Percentiles rank a stretch among this genome's conserved stretches.
phyloP scores from a whole-genome alignment of 2,329 filamentous ascomycete genomes.

The Capronia americana region DNA sequence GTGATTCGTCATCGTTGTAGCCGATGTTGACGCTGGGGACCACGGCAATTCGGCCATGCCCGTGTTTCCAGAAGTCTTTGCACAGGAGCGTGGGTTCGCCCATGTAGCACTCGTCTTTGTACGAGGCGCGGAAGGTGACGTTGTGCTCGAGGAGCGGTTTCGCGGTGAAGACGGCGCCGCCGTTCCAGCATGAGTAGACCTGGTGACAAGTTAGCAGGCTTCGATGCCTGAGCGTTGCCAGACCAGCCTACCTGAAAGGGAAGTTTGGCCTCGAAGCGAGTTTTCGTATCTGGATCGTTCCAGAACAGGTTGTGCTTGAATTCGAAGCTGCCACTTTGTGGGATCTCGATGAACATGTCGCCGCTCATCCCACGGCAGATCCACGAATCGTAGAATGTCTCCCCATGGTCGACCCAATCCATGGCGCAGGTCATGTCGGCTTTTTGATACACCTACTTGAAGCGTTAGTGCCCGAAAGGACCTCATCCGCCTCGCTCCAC shows the following conservation, averaged over 20 bases:
- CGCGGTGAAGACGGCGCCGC: slow-evolving; percentile 58
- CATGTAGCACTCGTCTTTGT: slow-evolving; percentile 57
- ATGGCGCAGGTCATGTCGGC: slow-evolving; percentile 66
- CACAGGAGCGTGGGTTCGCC: slow-evolving; percentile 64
- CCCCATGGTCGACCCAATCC: slow-evolving; percentile 61
- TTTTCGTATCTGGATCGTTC: slow-evolving; percentile 51
- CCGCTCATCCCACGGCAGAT: slow-evolving; percentile 60
- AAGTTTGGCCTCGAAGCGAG: slow-evolving; percentile 45
- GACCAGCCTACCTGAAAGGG: slow-evolving; percentile 56
- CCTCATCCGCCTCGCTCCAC: not conserved
- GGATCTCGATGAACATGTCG: slow-evolving; percentile 63
- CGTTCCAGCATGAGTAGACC: slow-evolving; percentile 68
- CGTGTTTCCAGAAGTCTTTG: slow-evolving; percentile 62
- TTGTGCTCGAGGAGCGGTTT: slow-evolving; percentile 53
- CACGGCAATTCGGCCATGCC: slow-evolving; percentile 61
- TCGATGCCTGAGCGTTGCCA: not conserved
- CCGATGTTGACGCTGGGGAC: slow-evolving; percentile 63
- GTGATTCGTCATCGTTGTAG: slow-evolving; percentile 57
- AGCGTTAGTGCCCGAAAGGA: not conserved
- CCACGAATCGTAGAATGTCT: slow-evolving; percentile 66
- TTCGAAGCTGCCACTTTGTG: slow-evolving; percentile 57
- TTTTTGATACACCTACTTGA: slow-evolving; percentile 42
- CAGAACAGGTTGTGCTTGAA: slow-evolving; percentile 60
- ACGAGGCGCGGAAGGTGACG: slow-evolving; percentile 54
- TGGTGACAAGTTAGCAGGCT: not conserved